Percentiles rank a stretch among this genome's conserved stretches.
These are phyloP conservation scores for Bassia scoparia DNA, from an alignment of 148 eudicot species.

Conservation along the genomic window DNA sequence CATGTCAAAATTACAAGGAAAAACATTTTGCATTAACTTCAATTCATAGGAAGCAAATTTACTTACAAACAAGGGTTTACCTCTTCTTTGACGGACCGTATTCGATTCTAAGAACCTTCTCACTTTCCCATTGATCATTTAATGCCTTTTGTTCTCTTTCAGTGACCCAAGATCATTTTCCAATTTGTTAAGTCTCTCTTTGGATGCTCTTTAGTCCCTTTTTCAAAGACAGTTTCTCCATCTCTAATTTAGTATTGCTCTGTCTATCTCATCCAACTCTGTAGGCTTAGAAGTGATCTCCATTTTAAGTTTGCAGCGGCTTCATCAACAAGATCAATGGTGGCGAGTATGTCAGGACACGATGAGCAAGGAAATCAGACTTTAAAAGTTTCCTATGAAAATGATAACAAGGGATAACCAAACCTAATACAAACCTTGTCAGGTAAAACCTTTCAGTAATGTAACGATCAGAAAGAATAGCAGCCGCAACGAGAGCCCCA, in stretches of 20 bases:
- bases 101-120: slow-evolving; percentile 57
- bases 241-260: slow-evolving; percentile 78
- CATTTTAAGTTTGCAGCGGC: slow-evolving; percentile 98
- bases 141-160: slow-evolving; percentile 60
- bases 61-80: slow-evolving; percentile 21
- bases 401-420: neutral
- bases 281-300: slow-evolving; percentile 98
- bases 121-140: slow-evolving; percentile 70
- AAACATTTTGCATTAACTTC: neutral
- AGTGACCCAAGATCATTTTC: slow-evolving; percentile 51
- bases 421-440: slow-evolving; percentile 59
- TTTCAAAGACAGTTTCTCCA: slow-evolving; percentile 71
- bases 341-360: slow-evolving; percentile 32
- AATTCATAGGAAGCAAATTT: too few species aligned
- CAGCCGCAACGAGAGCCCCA: slow-evolving; percentile 87
- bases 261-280: slow-evolving; percentile 85
- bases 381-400: neutral
- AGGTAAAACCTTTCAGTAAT: slow-evolving; percentile 93
- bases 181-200: slow-evolving; percentile 60
- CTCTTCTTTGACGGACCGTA: slow-evolving; percentile 72
- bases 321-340: slow-evolving; percentile 97
- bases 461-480: slow-evolving; percentile 89
- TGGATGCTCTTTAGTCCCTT: slow-evolving; percentile 73
- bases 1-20: neutral
- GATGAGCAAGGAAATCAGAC: neutral